phyloP scores from a whole-genome alignment of 2,329 filamentous ascomycete genomes.

The Biscogniauxia mediterranea region DNA sequence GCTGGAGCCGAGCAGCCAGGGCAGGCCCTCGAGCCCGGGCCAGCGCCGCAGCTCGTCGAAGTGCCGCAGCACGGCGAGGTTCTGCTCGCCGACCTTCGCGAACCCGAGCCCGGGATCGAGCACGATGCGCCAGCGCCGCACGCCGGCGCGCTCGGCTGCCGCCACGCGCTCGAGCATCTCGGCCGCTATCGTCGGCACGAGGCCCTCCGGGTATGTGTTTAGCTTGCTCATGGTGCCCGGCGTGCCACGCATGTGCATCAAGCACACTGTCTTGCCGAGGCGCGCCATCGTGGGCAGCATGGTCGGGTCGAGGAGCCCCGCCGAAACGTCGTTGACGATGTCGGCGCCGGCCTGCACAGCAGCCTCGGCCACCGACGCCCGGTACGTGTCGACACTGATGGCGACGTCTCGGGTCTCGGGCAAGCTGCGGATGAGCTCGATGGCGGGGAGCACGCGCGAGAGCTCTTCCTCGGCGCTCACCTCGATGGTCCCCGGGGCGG shows the following conservation, averaged over 20 bases:
- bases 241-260: constrained; percentile 94
- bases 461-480: constrained; percentile 73
- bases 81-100: constrained; percentile 79
- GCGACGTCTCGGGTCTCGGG: constrained; percentile 62
- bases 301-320: constrained; percentile 70
- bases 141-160: constrained; percentile 75
- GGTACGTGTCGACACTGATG: constrained; percentile 92
- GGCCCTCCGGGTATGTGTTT: constrained; percentile 65
- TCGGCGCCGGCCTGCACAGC: constrained; percentile 79
- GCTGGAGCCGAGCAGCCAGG: constrained; percentile 88
- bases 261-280: constrained; percentile 72
- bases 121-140: constrained; percentile 90
- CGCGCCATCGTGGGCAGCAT: constrained; percentile 82
- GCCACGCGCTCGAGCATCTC: constrained; percentile 71
- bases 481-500: constrained; percentile 70
- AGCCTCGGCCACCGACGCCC: constrained; percentile 74
- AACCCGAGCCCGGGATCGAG: constrained; percentile 94
- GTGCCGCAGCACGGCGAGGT: constrained; percentile 72
- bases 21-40: constrained; percentile 66
- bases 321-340: constrained; percentile 93
- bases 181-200: constrained; percentile 61
- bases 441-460: constrained; percentile 73
- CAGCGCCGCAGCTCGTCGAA: constrained; percentile 63
- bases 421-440: constrained; percentile 67
- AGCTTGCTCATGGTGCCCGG: constrained; percentile 76